These are phyloP conservation scores for Pseudocercospora ulei DNA, from an alignment of 2,329 filamentous ascomycete species.

Conservation along the genomic window DNA sequence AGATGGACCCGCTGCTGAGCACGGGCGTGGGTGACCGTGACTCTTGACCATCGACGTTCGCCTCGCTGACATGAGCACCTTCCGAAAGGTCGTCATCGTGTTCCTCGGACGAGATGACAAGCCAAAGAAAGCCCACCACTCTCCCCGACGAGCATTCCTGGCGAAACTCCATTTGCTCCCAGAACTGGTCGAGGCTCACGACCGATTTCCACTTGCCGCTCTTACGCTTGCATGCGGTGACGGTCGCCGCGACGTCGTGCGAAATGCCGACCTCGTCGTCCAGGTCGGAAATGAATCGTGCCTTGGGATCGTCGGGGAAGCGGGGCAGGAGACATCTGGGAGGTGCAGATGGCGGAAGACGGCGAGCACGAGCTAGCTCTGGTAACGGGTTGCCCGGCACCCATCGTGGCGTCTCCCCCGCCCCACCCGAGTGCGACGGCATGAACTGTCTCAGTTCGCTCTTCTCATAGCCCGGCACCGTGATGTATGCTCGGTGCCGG, in stretches of 20 bases:
- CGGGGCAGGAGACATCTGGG: conserved; percentile 73
- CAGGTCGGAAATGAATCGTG: conserved; percentile 75
- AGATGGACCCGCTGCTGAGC: conserved; percentile 9
- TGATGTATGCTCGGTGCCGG: conserved; percentile 58
- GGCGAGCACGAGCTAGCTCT: conserved; percentile 57
- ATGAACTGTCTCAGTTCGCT: conserved; percentile 69
- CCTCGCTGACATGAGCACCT: not conserved
- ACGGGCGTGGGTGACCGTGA: conserved; percentile 8
- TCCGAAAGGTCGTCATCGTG: conserved; percentile 7
- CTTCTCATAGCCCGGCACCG: conserved; percentile 77
- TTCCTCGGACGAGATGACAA: conserved; percentile 58
- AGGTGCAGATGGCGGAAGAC: too few species aligned
- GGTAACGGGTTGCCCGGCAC: conserved; percentile 60
- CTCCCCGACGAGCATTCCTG: conserved; percentile 92
- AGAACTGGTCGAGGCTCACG: conserved; percentile 78
- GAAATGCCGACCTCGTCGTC: conserved; percentile 56
- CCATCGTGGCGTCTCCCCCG: conserved; percentile 34
- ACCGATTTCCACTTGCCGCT: conserved; percentile 73
- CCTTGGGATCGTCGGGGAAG: conserved; percentile 92
- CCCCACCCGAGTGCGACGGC: conserved; percentile 41
- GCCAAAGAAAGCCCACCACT: conserved; percentile 89
- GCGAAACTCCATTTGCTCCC: conserved; percentile 95
- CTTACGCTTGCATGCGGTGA: conserved; percentile 39
- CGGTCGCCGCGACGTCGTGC: conserved; percentile 29
- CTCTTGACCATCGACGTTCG: conserved; percentile 21